These are phyloP conservation scores for Rehmannia glutinosa DNA, from an alignment of 257 asterid genomes.

Conservation along the genomic window DNA sequence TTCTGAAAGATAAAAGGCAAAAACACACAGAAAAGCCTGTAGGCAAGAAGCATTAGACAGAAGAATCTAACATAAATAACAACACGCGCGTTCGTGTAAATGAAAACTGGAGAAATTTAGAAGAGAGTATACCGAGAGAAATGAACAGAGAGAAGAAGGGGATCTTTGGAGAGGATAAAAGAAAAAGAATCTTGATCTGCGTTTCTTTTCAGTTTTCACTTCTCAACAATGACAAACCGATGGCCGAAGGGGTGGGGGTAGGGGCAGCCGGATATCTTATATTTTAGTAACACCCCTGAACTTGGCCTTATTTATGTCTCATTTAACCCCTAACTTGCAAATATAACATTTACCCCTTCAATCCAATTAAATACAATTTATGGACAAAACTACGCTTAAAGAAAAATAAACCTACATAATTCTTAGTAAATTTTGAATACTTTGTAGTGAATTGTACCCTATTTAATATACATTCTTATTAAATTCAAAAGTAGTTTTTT, in stretches of 20 bases:
- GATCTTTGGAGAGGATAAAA: slow-evolving; percentile 9
- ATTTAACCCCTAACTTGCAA: too few relatives aligned
- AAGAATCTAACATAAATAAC: background rate
- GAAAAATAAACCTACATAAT: too few relatives aligned
- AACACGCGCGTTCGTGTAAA: background rate
- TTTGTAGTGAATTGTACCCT: too few relatives aligned
- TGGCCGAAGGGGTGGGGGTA: background rate
- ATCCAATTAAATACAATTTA: too few relatives aligned
- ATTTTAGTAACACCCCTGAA: too few relatives aligned
- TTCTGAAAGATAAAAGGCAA: background rate
- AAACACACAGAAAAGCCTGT: background rate
- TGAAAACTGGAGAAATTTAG: background rate
- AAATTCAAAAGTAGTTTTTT: too few relatives aligned
- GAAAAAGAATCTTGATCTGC: slow-evolving; percentile 22
- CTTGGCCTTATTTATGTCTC: too few relatives aligned
- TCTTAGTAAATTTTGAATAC: too few relatives aligned
- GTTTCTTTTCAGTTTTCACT: slow-evolving; percentile 6
- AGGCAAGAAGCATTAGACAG: background rate
- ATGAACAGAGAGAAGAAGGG: background rate
- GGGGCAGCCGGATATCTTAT: too few relatives aligned
- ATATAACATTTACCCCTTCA: too few relatives aligned
- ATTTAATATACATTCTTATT: too few relatives aligned
- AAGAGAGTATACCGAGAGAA: slow-evolving; percentile 17
- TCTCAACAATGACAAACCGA: background rate
- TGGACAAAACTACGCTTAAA: too few relatives aligned